Conservation (phyloP, 495 filamentous ascomycete genomes). For the Poronia punctata region DNA sequence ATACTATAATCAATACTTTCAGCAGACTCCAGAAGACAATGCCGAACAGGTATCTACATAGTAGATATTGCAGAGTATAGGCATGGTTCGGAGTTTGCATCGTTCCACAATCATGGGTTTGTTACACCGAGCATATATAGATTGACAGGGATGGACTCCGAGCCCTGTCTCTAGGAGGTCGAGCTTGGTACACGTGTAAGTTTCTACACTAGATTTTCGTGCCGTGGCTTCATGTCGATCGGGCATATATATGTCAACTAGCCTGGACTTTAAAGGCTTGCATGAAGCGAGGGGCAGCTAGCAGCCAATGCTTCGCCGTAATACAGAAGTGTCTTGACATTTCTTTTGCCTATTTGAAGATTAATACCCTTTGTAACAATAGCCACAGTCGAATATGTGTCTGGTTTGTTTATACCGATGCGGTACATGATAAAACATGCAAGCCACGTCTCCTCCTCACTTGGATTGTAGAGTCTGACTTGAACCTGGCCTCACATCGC, state of each 20-base stretch:
- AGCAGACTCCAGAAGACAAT: conserved; percentile 9
- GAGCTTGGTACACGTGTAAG: not conserved
- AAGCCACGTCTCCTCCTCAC: not conserved
- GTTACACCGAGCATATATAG: conserved; percentile 3
- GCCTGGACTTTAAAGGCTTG: not conserved
- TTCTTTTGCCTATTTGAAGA: too few relatives aligned
- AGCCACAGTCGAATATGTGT: too few relatives aligned
- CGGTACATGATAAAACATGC: too few relatives aligned
- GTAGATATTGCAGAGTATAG: not conserved
- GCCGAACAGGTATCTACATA: too few relatives aligned
- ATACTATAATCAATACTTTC: too few relatives aligned
- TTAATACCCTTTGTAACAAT: too few relatives aligned
- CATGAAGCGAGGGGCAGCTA: too few relatives aligned
- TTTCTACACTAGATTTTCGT: not conserved
- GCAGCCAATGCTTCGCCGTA: too few relatives aligned
- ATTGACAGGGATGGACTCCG: not conserved
- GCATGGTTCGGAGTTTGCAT: not conserved
- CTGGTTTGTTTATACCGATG: too few relatives aligned
- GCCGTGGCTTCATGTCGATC: too few relatives aligned
- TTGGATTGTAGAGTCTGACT: not conserved
- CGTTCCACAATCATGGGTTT: conserved; percentile 3
- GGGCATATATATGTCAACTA: not conserved
- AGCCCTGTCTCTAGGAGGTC: not conserved
- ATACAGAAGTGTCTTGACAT: too few relatives aligned
- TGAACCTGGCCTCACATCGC: not conserved